Conservation (phyloP, 257 asterid species). For the Verbascum thapsus region DNA sequence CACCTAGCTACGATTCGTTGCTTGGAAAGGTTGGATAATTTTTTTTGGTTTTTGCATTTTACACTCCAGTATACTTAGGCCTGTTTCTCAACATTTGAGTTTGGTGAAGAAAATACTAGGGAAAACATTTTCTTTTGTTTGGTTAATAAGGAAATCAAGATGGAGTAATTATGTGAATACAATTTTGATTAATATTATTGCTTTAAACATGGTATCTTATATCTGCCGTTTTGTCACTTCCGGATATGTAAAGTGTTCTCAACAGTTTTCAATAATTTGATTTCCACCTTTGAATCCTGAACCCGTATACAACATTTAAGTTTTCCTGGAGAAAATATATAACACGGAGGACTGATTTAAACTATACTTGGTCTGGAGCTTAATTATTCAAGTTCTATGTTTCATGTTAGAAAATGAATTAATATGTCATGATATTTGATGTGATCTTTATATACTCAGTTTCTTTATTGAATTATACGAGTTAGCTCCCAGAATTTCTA, state of each 20-base stretch:
- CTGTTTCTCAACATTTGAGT: background rate
- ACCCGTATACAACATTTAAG: background rate
- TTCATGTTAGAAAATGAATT: background rate
- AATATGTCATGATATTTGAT: slow-evolving; percentile 10
- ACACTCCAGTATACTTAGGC: slow-evolving; percentile 10
- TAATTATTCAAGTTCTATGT: background rate
- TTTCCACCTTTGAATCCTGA: background rate
- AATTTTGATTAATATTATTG: background rate
- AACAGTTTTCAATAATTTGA: background rate
- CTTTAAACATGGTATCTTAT: background rate
- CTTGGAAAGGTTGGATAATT: slow-evolving; percentile 78
- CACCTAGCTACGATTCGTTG: slow-evolving; percentile 97
- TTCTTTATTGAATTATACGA: slow-evolving; percentile 17
- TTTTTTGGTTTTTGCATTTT: slow-evolving; percentile 9
- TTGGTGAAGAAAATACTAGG: slow-evolving; percentile 17
- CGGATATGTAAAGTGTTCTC: background rate
- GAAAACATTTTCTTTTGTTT: background rate
- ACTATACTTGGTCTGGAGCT: background rate
- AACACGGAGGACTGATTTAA: background rate
- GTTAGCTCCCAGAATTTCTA: slow-evolving; percentile 25
- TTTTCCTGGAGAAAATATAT: too few relatives aligned
- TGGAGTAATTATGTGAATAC: slow-evolving; percentile 8
- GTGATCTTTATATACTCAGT: slow-evolving; percentile 16
- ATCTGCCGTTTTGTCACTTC: background rate
- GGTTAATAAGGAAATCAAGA: slow-evolving; percentile 5